Base-by-base conservation (phyloP, 1,284 basidiomycete species). In the Leccinum subrobustum region DNA sequence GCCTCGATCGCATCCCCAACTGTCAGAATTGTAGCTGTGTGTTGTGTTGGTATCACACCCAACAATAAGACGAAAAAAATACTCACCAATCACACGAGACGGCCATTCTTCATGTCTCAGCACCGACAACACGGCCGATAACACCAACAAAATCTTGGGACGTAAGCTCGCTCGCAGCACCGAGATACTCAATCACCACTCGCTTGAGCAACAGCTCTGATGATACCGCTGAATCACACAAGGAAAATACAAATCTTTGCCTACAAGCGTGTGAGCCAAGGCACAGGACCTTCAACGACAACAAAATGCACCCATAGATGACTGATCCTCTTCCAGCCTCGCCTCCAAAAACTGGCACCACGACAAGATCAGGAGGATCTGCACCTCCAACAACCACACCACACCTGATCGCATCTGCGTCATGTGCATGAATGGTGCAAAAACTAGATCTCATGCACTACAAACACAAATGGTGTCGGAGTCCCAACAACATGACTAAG, bases 261-360 rank as follows among this genome's bases (percentile, higher is more conserved):
- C 93, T 94, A 69, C 18, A 52, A 3, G 39, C 2, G 54, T 16
- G 58, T 58, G 50, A 65, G 20, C 31, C 42, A 4, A 37, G 33
- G 9, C 3, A 8, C 27, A 4, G 1, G 2, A 1, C 6, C 8
- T 11, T 25, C 35, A 27, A 16, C 4, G 20, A 53, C 23, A 20
- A 8, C 33, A 8, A 20, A 54, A 39, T 7, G 8, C 37, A 39
- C 8, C 37, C 37, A 39, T 39, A 8, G n/a, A 39, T 0, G 88
- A 86, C 63, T 93, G 88, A 67, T 94, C 89, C 47, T 84, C 82
- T 69, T 95, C 89, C 23, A 95, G 89, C 25, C 25, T 25, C 3
- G 90, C 83, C 65, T 94, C 91, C 55, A 98, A 77, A 75, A 90
- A 98, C 65, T 96, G 92, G 73, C 93, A 96, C 63, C 91, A 87